Percentiles rank a stretch among this genome's conserved stretches.
These are phyloP conservation scores for Podaxis sp. DNA, from an alignment of 768 basidiomycete genomes.

Conservation along the genomic window DNA sequence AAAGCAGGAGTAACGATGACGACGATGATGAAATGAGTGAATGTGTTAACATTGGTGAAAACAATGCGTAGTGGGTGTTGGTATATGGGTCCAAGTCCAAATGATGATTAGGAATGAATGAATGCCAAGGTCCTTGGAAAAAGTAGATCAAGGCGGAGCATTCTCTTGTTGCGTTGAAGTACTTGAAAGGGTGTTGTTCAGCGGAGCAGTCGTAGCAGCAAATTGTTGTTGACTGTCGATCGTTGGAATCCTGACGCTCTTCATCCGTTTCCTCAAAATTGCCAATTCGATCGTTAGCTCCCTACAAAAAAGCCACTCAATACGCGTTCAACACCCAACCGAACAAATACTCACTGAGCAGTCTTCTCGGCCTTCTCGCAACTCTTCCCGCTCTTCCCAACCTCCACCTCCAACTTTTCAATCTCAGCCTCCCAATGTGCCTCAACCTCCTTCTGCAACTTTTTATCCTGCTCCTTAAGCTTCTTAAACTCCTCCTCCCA, in stretches of 20 bases:
- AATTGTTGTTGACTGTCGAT: background rate
- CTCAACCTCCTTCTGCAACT: constrained; percentile 57
- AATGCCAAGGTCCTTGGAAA: background rate
- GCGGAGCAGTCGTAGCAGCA: background rate
- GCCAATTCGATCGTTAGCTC: constrained; percentile 62
- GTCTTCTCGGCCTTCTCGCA: constrained; percentile 59
- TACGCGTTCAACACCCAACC: background rate
- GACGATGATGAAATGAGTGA: background rate
- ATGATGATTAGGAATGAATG: background rate
- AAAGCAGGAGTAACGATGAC: background rate
- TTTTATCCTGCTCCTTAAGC: constrained; percentile 49
- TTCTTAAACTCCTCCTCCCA: constrained; percentile 44
- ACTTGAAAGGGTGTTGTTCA: background rate
- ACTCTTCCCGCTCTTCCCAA: constrained; percentile 54
- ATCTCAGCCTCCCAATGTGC: constrained; percentile 61
- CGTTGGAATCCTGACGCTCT: background rate
- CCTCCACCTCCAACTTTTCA: constrained; percentile 45
- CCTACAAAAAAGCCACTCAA: constrained; percentile 26
- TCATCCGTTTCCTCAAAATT: constrained; percentile 71
- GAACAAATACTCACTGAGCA: constrained; percentile 50
- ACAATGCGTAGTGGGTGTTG: background rate
- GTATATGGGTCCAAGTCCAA: background rate
- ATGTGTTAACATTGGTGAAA: background rate
- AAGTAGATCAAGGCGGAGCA: constrained; percentile 4
- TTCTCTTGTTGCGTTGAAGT: background rate